phyloP scores from a whole-genome alignment of 2,329 filamentous ascomycete genomes.

The Myriosclerotinia duriaeana region DNA sequence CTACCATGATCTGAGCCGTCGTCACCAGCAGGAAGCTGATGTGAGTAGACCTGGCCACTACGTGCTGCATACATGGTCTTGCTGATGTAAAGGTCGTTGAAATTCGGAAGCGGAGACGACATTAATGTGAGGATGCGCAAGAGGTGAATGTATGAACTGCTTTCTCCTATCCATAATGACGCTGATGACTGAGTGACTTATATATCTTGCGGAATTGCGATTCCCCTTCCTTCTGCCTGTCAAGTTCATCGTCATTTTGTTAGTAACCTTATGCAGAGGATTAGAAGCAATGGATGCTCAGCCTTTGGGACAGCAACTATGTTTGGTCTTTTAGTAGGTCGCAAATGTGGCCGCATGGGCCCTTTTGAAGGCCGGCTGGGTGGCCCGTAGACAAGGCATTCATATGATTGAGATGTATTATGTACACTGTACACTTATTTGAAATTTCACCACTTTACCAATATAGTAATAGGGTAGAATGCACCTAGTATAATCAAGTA shows the following conservation, averaged over 20 bases:
- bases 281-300: constrained; percentile 32
- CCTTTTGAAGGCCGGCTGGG: constrained; percentile 33
- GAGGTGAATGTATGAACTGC: constrained; percentile 18
- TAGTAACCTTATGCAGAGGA: constrained; percentile 30
- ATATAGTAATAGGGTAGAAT: constrained; percentile 7
- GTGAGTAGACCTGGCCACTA: constrained; percentile 24
- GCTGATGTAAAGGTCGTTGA: constrained; percentile 38
- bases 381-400: constrained; percentile 24
- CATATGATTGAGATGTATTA: constrained; percentile 19
- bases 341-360: constrained; percentile 28
- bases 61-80: constrained; percentile 36
- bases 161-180: constrained; percentile 32
- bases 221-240: constrained; percentile 31
- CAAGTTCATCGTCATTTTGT: constrained; percentile 26
- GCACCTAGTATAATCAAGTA: constrained; percentile 11
- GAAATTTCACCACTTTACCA: neutral
- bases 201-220: constrained; percentile 31
- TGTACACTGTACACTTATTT: neutral
- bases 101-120: constrained; percentile 37
- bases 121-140: constrained; percentile 32
- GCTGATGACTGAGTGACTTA: constrained; percentile 30
- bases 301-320: constrained; percentile 31
- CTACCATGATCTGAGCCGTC: constrained; percentile 24
- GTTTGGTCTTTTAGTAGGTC: constrained; percentile 28
- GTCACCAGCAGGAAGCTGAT: constrained; percentile 21